Evolutionary conservation across 208 protist genomes (phyloP).

Genomic region (Crithidia mellificae): DNA sequence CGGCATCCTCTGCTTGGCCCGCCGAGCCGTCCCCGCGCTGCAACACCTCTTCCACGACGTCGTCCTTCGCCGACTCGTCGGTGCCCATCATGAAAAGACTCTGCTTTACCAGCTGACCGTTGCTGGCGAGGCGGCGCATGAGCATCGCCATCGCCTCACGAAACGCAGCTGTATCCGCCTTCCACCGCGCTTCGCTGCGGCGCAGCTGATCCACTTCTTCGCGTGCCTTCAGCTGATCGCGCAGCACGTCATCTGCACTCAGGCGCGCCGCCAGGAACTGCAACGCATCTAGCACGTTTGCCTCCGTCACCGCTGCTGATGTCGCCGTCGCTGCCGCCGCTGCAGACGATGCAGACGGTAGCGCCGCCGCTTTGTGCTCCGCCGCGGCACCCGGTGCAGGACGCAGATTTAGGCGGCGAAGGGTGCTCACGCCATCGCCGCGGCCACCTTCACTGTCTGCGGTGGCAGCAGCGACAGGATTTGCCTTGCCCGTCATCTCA

Average conservation of each 20-base stretch:
- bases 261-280: constrained; percentile 48
- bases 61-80: constrained; percentile 70
- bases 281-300: constrained; percentile 56
- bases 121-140: constrained; percentile 55
- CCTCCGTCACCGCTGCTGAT: constrained; percentile 40
- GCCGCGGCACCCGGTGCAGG: constrained; percentile 2
- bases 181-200: constrained; percentile 36
- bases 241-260: constrained; percentile 27
- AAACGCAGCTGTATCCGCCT: constrained; percentile 58
- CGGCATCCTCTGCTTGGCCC: constrained; percentile 9
- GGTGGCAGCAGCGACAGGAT: no score
- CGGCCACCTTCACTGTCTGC: constrained; percentile 3
- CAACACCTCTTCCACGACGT: constrained; percentile 69
- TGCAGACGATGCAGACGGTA: neutral
- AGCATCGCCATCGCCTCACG: constrained; percentile 62
- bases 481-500: neutral
- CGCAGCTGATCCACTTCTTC: constrained; percentile 43
- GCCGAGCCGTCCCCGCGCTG: constrained; percentile 3
- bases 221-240: constrained; percentile 32
- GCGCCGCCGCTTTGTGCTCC: neutral
- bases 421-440: constrained; percentile 23
- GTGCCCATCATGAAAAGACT: constrained; percentile 76
- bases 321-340: constrained; percentile 1
- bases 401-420: constrained; percentile 32
- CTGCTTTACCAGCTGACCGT: constrained; percentile 61